Conservation (phyloP, 1,139 yeast species). For the Diutina rugosa region DNA sequence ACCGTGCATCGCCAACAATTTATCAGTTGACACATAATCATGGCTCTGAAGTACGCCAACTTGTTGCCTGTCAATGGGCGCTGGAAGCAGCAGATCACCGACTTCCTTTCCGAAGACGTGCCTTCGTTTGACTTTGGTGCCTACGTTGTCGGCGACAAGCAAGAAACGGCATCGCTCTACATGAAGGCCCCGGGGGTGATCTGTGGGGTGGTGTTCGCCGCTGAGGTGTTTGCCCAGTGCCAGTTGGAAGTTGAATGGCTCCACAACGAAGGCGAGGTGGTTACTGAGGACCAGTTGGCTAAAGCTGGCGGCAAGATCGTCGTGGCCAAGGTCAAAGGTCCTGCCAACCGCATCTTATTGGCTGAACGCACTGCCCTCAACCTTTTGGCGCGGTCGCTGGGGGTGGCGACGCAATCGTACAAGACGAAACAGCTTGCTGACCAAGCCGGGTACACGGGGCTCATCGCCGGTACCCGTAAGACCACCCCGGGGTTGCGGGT, state of each 20-base stretch:
- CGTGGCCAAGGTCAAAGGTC: slow-evolving; percentile 71
- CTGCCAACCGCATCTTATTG: slow-evolving; percentile 63
- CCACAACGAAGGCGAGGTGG: slow-evolving; percentile 50
- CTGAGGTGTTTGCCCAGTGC: slow-evolving; percentile 74
- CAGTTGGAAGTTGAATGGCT: slow-evolving; percentile 62
- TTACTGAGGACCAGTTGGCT: slow-evolving; percentile 30
- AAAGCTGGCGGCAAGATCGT: slow-evolving; percentile 42
- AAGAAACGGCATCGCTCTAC: slow-evolving; percentile 61
- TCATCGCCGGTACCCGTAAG: slow-evolving; percentile 93
- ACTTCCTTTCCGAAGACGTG: slow-evolving; percentile 74
- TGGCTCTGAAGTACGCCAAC: slow-evolving; percentile 23
- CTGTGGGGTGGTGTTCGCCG: slow-evolving; percentile 86
- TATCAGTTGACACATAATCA: neutral
- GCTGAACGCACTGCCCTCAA: slow-evolving; percentile 86
- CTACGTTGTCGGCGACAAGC: slow-evolving; percentile 73
- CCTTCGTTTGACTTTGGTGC: slow-evolving; percentile 95
- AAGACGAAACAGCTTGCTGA: slow-evolving; percentile 50
- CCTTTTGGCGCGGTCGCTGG: slow-evolving; percentile 71
- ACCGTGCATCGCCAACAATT: neutral
- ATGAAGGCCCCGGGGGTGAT: slow-evolving; percentile 74
- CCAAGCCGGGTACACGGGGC: slow-evolving; percentile 62
- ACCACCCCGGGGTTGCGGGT: slow-evolving; percentile 93
- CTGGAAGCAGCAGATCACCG: slow-evolving; percentile 71
- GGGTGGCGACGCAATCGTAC: slow-evolving; percentile 74
- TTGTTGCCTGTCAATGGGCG: slow-evolving; percentile 61